Conservation (phyloP, 2,329 filamentous ascomycete genomes). For the Blastomyces silverae region DNA sequence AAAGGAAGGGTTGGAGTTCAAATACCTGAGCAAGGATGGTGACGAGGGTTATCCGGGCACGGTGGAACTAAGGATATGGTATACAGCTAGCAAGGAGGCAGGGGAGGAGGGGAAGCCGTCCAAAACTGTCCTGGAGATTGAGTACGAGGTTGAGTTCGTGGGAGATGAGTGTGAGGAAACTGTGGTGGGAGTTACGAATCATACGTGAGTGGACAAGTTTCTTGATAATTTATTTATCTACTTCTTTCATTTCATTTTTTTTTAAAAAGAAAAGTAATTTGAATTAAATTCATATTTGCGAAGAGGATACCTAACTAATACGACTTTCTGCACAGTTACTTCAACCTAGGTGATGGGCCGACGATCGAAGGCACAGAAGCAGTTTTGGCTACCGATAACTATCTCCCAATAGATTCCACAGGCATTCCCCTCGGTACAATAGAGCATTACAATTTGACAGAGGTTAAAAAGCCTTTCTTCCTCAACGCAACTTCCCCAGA, state of each 20-base stretch:
- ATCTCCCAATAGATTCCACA: conserved; percentile 66
- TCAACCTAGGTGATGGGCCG: conserved; percentile 56
- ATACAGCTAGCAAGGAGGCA: conserved; percentile 63
- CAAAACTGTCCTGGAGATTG: conserved; percentile 68
- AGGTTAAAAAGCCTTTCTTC: conserved; percentile 60
- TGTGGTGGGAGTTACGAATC: conserved; percentile 87
- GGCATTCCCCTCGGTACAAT: conserved; percentile 69
- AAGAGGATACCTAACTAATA: not conserved
- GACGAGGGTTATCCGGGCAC: conserved; percentile 89
- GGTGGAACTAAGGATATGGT: conserved; percentile 69
- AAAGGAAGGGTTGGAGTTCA: conserved; percentile 61
- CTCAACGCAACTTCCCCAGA: conserved; percentile 65
- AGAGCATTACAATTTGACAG: conserved; percentile 56
- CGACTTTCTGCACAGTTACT: conserved; percentile 47
- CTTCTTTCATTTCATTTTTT: not conserved
- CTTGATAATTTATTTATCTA: not conserved
- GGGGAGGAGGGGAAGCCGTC: conserved; percentile 52
- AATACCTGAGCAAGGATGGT: conserved; percentile 63
- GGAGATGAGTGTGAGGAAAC: conserved; percentile 77
- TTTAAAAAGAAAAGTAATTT: too few relatives aligned
- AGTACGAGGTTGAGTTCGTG: conserved; percentile 81
- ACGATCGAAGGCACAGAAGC: conserved; percentile 58
- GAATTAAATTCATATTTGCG: not conserved
- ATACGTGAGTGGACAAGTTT: conserved; percentile 56
- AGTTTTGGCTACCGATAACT: conserved; percentile 52